Conservation (phyloP, 2,329 filamentous ascomycete species). For the Simplicillium aogashimaense region DNA sequence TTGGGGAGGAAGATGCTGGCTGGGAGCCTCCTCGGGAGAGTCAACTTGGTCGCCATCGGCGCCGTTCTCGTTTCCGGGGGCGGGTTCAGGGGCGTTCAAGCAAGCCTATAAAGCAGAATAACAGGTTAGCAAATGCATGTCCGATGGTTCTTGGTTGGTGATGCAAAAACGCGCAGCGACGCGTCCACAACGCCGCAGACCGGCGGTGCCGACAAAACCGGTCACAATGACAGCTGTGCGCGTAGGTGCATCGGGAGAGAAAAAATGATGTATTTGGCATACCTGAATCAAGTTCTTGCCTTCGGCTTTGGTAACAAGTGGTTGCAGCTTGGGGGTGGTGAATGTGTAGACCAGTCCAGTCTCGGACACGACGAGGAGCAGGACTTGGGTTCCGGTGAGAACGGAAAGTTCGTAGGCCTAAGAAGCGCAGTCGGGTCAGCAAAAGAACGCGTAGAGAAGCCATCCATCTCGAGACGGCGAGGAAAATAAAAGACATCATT, state of each 20-base stretch:
- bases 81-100: conserved; percentile 88
- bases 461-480: too few species aligned
- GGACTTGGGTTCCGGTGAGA: conserved; percentile 92
- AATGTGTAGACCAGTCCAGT: conserved; percentile 94
- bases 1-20: conserved; percentile 62
- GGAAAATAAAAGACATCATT: conserved; percentile 5
- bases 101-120: conserved; percentile 58
- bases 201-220: too few species aligned
- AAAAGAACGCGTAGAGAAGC: conserved; percentile 3
- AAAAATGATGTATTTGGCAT: conserved; percentile 21
- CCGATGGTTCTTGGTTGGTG: neutral
- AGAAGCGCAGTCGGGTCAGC: conserved; percentile 5
- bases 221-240: too few species aligned
- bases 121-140: conserved; percentile 18
- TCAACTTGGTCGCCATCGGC: conserved; percentile 75
- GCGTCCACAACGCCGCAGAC: neutral
- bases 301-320: conserved; percentile 94
- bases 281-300: conserved; percentile 99
- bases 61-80: conserved; percentile 70
- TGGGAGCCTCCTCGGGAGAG: conserved; percentile 80
- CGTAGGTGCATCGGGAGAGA: too few species aligned
- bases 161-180: neutral
- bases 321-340: conserved; percentile 95
- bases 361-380: conserved; percentile 89
- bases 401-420: conserved; percentile 97